Base-by-base conservation (phyloP, 1,284 basidiomycete species). In the Rhodotorula sp. region DNA sequence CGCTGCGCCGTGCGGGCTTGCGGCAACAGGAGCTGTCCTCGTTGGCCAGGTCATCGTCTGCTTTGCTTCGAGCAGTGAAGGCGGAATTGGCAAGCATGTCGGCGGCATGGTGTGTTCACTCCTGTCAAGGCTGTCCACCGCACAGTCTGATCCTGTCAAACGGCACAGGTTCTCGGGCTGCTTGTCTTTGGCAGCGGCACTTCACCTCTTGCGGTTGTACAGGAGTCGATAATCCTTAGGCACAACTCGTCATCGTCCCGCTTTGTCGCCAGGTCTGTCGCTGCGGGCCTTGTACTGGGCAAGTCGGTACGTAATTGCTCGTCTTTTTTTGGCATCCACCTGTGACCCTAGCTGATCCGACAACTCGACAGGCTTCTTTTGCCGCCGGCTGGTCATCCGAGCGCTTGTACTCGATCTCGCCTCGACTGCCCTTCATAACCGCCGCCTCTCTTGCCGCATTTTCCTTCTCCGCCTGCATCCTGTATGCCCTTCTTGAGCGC, bases 171-270 rank as follows among this genome's bases (percentile, higher is more conserved):
- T 7, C 44, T 55, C 17, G 73, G 71, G 8, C 59, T 74, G 0
- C 46, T 72, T 9, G 16, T 71, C 17, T 72, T 72, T 44, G 73
- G 73, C 44, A 25, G 64, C 9, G 73, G 73, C 12, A 66, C 72
- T 21, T 60, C 70, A 4, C 73, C 73, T 4, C 48, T 74, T 5
- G 71, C 71, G 3, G 68, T 75, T 23, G 71, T 70, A 1, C 74
- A 73, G 48, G 74, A 75, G 48, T 60, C 66, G n/a, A 75, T 75
- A 46, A 68, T 75, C 34, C 60, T 75, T 14, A 52, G 53, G 23
- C 57, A 66, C 55, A 72, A 68, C 49, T 49, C 57, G n/a, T 54
- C 66, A 12, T 48, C 27, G 0, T 65, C 68, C 3, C 65, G 48
- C 16, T 61, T 66, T 8, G 67, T 75, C 42, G 74, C 65, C 7